Evolutionary conservation across 345 rosid species (phyloP).

Genomic region (Heritiera fomes): DNA sequence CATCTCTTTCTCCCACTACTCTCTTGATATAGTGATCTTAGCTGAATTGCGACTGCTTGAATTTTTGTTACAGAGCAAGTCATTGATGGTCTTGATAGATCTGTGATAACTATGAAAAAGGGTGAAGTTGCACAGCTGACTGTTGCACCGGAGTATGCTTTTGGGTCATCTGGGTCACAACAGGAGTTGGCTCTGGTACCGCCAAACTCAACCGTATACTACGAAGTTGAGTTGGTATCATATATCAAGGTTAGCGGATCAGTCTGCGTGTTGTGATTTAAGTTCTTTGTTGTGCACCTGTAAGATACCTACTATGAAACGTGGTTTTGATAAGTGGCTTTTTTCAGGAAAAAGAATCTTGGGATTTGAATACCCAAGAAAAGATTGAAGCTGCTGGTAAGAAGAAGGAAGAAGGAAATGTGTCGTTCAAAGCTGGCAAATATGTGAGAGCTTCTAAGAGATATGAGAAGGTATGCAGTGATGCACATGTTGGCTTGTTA

Average conservation of each 20-base stretch:
- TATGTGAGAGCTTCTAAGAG: conserved; percentile 72
- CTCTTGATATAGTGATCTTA: no score
- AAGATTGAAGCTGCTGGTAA: conserved; percentile 84
- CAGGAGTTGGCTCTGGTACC: conserved; percentile 85
- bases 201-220: conserved; percentile 66
- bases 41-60: conserved; percentile 1
- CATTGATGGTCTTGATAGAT: conserved; percentile 86
- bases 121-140: conserved; percentile 78
- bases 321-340: conserved; percentile 1
- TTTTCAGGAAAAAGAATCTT: conserved; percentile 81
- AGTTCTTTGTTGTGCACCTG: not conserved
- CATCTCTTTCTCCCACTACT: not conserved
- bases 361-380: conserved; percentile 92
- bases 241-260: conserved; percentile 61
- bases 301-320: not conserved
- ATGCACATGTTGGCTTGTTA: not conserved
- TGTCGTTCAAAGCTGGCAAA: conserved; percentile 74
- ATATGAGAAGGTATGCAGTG: conserved; percentile 74
- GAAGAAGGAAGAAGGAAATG: conserved; percentile 96
- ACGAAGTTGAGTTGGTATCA: conserved; percentile 76
- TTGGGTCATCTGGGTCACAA: conserved; percentile 63
- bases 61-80: conserved; percentile 66
- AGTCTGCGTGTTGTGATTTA: not conserved
- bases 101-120: conserved; percentile 81
- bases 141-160: conserved; percentile 79